Conservation (phyloP, 1,139 yeast species). For the Candida sanyaensis region DNA sequence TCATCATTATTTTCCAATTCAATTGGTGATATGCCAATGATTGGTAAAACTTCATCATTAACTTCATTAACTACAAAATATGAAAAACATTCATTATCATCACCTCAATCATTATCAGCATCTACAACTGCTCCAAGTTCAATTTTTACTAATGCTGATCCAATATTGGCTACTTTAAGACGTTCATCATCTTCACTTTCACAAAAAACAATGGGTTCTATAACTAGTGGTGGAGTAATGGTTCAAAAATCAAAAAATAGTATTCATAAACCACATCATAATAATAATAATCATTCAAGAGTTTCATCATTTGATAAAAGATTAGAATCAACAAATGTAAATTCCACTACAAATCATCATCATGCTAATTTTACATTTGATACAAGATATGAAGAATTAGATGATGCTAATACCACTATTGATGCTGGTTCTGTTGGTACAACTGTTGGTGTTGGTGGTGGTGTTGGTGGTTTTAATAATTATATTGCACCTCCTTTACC, state of each 20-base stretch:
- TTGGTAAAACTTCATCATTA: constrained; percentile 16
- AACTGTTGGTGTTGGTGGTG: not conserved
- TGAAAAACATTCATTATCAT: constrained; percentile 29
- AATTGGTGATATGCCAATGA: constrained; percentile 7
- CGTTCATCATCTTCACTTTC: constrained; percentile 20
- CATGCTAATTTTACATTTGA: constrained; percentile 1
- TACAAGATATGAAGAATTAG: constrained; percentile 1
- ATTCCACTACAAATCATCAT: not conserved
- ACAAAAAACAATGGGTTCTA: constrained; percentile 12
- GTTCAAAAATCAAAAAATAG: constrained; percentile 24
- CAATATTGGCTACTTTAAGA: constrained; percentile 13
- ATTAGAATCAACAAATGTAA: not conserved
- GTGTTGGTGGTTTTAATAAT: not conserved
- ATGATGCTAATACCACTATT: not conserved
- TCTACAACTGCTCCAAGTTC: constrained; percentile 16
- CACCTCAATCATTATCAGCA: constrained; percentile 21
- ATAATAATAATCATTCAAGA: constrained; percentile 8
- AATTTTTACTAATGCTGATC: constrained; percentile 12
- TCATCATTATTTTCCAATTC: constrained; percentile 11
- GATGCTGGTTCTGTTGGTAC: not conserved
- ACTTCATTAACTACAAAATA: constrained; percentile 26
- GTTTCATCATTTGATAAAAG: constrained; percentile 7
- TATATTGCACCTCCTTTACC: constrained; percentile 4
- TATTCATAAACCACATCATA: constrained; percentile 28
- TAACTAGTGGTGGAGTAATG: constrained; percentile 8